A percentile compares a stretch with the other conserved stretches of the same genome.
Evolutionary conservation across 495 filamentous ascomycete species (phyloP).

Genomic region (Penicillium malachiteum): DNA sequence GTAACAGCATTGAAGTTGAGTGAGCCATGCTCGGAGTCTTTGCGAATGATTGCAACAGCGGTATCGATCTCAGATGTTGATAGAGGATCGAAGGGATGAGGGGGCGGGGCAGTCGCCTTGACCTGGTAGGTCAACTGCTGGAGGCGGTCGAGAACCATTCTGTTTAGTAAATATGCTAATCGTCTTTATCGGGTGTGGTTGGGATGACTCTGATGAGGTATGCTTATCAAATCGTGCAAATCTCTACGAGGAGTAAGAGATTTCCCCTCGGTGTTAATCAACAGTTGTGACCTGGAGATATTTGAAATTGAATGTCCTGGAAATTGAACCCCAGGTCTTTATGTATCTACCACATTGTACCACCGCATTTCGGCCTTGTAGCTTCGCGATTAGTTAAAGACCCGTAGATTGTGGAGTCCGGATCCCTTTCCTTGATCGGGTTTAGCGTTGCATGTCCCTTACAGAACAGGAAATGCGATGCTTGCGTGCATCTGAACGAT

Average conservation of each 20-base stretch:
- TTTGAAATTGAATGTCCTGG: neutral
- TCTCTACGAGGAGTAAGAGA: neutral
- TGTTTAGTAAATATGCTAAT: neutral
- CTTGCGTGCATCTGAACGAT: constrained; percentile 10
- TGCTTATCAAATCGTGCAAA: neutral
- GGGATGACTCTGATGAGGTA: neutral
- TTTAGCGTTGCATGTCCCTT: constrained; percentile 14
- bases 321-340: neutral
- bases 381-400: constrained; percentile 18
- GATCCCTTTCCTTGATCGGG: constrained; percentile 27
- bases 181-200: neutral
- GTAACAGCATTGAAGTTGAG: constrained; percentile 88
- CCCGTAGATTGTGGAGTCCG: constrained; percentile 21
- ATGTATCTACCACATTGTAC: neutral
- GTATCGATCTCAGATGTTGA: constrained; percentile 73
- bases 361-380: neutral
- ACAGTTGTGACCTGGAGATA: neutral
- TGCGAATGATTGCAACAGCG: constrained; percentile 64
- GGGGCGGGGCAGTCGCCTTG: constrained; percentile 51
- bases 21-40: constrained; percentile 59
- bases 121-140: constrained; percentile 68
- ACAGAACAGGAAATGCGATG: constrained; percentile 21
- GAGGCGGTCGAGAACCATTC: constrained; percentile 67
- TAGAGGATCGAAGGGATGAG: constrained; percentile 87
- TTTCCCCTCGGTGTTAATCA: neutral